A percentile compares a stretch with the other conserved stretches of the same genome.
phyloP scores from a whole-genome alignment of 2,329 filamentous ascomycete genomes.

The Fusarium guadeloupense region DNA sequence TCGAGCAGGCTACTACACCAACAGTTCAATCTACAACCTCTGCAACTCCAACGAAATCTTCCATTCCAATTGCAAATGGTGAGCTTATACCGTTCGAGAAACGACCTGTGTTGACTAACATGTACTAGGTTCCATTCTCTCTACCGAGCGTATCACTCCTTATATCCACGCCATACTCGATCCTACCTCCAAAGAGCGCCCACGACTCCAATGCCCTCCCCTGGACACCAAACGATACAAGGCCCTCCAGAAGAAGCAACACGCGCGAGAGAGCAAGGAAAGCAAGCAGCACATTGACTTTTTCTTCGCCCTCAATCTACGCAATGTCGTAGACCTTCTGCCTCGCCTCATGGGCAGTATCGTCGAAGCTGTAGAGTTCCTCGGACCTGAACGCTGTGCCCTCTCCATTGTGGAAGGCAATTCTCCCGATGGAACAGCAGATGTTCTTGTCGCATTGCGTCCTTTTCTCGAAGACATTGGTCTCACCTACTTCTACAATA shows the following conservation, averaged over 20 bases:
- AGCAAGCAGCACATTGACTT: constrained; percentile 44
- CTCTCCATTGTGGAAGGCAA: constrained; percentile 66
- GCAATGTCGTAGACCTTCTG: constrained; percentile 56
- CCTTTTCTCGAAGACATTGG: constrained; percentile 52
- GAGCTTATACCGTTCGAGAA: accelerated
- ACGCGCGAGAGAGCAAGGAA: background rate
- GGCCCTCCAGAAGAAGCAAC: constrained; percentile 23
- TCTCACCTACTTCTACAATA: constrained; percentile 53
- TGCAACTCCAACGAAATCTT: background rate
- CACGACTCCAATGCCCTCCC: constrained; percentile 44
- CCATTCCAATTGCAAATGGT: constrained; percentile 16
- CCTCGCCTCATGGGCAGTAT: constrained; percentile 62
- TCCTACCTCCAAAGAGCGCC: constrained; percentile 36
- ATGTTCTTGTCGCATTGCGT: constrained; percentile 57
- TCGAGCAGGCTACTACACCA: background rate
- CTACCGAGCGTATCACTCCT: constrained; percentile 29
- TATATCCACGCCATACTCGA: constrained; percentile 47
- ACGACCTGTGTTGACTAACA: background rate
- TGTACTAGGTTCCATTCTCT: constrained; percentile 47
- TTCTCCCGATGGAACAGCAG: constrained; percentile 63
- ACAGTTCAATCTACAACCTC: background rate
- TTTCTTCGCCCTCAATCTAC: constrained; percentile 66
- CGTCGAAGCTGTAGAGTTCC: constrained; percentile 58
- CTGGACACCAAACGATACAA: constrained; percentile 37
- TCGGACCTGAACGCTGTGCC: constrained; percentile 61